Percentiles rank a stretch among this genome's conserved stretches.
Conservation (phyloP, 2,329 filamentous ascomycete species). For the Diplocarpon mali region DNA sequence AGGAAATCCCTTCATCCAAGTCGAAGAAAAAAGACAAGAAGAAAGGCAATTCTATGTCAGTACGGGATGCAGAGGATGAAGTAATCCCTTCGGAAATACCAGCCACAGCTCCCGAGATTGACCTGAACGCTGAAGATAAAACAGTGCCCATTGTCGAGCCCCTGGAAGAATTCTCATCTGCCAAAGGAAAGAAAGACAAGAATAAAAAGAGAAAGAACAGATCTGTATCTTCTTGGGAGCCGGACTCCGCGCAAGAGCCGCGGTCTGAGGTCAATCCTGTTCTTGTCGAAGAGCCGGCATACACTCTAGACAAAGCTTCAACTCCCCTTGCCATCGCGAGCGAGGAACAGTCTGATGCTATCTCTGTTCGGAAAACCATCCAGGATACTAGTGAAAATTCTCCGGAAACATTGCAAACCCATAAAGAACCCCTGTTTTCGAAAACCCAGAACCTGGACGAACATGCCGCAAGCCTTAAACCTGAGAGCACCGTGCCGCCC, state of each 20-base stretch:
- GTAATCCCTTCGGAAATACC: neutral
- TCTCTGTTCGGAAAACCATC: neutral
- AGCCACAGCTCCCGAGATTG: neutral
- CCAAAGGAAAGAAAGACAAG: slow-evolving; percentile 12
- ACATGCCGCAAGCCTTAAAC: neutral
- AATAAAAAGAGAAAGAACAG: slow-evolving; percentile 14
- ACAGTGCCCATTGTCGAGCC: neutral
- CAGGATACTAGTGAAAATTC: neutral
- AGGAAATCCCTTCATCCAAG: slow-evolving; percentile 8
- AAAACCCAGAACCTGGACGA: neutral
- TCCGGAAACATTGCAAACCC: neutral
- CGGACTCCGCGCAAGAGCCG: neutral
- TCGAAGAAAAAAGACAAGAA: slow-evolving; percentile 25
- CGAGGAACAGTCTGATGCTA: slow-evolving; percentile 6
- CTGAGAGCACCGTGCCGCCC: neutral
- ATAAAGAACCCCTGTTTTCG: neutral
- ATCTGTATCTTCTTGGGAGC: slow-evolving; percentile 14
- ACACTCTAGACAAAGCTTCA: neutral
- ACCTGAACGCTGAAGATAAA: neutral
- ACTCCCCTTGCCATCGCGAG: neutral
- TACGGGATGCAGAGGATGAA: slow-evolving; percentile 4
- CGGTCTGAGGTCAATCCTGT: neutral
- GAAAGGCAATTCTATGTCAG: slow-evolving; percentile 6
- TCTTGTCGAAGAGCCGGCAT: neutral
- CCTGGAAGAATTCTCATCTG: slow-evolving; percentile 1